A percentile compares a stretch with the other conserved stretches of the same genome.
These are phyloP conservation scores for Geosmithia putterillii DNA, from an alignment of 2,329 filamentous ascomycete species.

Conservation along the genomic window DNA sequence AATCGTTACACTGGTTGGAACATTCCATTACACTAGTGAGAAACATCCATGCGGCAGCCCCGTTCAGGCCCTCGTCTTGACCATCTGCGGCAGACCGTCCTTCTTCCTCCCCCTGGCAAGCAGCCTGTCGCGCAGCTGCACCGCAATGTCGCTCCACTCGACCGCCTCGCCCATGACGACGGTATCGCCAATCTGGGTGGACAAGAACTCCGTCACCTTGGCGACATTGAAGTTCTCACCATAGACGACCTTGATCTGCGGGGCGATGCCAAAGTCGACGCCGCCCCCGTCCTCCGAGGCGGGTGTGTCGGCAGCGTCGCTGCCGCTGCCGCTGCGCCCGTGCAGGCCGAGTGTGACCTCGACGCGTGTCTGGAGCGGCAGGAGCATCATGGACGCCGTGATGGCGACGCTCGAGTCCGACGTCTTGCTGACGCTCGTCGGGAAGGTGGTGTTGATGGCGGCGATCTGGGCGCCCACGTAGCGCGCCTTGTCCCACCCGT, in stretches of 20 bases:
- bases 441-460: slow-evolving; percentile 49
- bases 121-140: slow-evolving; percentile 42
- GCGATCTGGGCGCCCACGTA: slow-evolving; percentile 47
- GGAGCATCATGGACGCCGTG: slow-evolving; percentile 49
- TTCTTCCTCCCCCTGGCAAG: slow-evolving; percentile 40
- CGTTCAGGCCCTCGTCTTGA: neutral
- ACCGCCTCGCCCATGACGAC: slow-evolving; percentile 17
- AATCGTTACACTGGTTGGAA: too few species aligned
- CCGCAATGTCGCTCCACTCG: slow-evolving; percentile 41
- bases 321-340: slow-evolving; percentile 23
- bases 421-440: slow-evolving; percentile 49
- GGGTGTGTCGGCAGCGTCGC: neutral
- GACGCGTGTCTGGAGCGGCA: slow-evolving; percentile 55
- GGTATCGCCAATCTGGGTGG: slow-evolving; percentile 35
- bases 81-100: neutral
- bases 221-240: slow-evolving; percentile 65
- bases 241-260: slow-evolving; percentile 54
- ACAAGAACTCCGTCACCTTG: slow-evolving; percentile 63
- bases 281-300: slow-evolving; percentile 27
- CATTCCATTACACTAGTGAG: too few species aligned
- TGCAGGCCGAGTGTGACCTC: slow-evolving; percentile 46
- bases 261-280: slow-evolving; percentile 40
- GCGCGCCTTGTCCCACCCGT: slow-evolving; percentile 54
- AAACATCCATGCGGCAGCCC: neutral
- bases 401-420: slow-evolving; percentile 54